Base-by-base conservation (phyloP, 1,139 yeast genomes). In the Candida tunisiensis region DNA sequence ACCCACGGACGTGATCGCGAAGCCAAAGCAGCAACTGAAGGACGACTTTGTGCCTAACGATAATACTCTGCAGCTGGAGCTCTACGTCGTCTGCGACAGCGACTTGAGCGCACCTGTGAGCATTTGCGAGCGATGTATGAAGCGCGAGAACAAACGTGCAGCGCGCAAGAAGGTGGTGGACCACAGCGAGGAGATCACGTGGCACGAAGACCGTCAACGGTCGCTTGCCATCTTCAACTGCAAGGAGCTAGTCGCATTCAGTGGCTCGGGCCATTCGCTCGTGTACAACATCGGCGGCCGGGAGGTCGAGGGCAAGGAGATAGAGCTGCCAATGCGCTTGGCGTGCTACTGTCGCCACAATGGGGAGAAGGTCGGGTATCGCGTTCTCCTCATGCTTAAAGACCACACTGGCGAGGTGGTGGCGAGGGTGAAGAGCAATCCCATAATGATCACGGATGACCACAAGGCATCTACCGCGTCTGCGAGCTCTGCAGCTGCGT, bases 301-400 rank as follows among this genome's bases (percentile, higher is more conserved):
- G 26, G 27, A 33, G 3, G 38, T 36, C 10, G 44, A 42, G 28
- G 51, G 51, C 4, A 56, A 71, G 38, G 59, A 64, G 8, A 53
- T 85, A 30, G 92, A 79, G 31, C 56, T 88, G 17, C 74, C 85
- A 19, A 74, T 93, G 9, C 68, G 98, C 53, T 72, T 88, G 24
- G 88, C 88, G 7, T 88, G 98, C 50, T 88, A 88, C 51, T 85
- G 95, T 53, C 71, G 96, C 40, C 98, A 88, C 51, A 96, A 88
- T 51, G 70, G 71, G 39, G 93, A 85, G 35, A 59, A 72, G 16
- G 67, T 66, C 28, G 96, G 96, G 1, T 88, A 83, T 55, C 54
- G 65, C 40, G 57, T 85, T 21, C 57, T 83, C 25, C 71, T 83
- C 39, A 71, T 82, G 4, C 49, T 83, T 25, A 72, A 69, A 35